Base-by-base conservation (phyloP, 495 filamentous ascomycete genomes). In the Massariosphaeria phaeospora region DNA sequence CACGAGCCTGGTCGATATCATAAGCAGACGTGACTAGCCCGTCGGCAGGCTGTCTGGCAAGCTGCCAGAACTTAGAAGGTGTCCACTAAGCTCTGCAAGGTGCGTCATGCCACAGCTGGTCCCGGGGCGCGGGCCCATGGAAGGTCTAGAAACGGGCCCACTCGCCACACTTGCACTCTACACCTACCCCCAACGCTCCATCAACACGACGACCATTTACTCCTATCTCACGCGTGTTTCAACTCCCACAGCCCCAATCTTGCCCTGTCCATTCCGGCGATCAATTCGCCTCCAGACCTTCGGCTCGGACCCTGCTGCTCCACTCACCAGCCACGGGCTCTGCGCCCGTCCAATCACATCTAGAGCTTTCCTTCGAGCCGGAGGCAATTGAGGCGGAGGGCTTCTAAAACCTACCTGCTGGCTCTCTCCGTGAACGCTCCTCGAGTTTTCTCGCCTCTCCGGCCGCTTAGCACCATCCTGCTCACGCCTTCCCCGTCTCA, bases 381-480 rank as follows among this genome's bases (percentile, higher is more conserved):
- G 56, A 57, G 61, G 61, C 61, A 64, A 64, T 61, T 61, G 56
- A 64, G 52, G 61, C 61, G 57, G 61, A 52, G 26, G 52, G 31
- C 50, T 48, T 51, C 36, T 52, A 34, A 31, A 50, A 48, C 20
- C 38, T 39, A 7, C 31, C 21, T 39, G 26, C 36, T 51, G 25
- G 35, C n/a, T 17, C 43, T 15, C 17, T 13, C 47, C 18, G 48
- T 38, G 47, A 58, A 47, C 40, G 10, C 38, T 23, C 21, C 20
- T 33, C 31, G 30, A 46, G 30, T 24, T 11, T 27, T 29, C 39
- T 58, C 46, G 51, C 56, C 52, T 56, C 56, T 36, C 23, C 29
- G 15, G 33, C 49, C 51, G 43, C 25, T 46, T 36, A 50, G 11
- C 20, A 11, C 13, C 44, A 34, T 12, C 31, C 20, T 7, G 27